Evolutionary conservation across 2,329 filamentous ascomycete genomes (phyloP), one percentile per base, ranked within the genome.

Genomic region (Pyrenophora teres): DNA sequence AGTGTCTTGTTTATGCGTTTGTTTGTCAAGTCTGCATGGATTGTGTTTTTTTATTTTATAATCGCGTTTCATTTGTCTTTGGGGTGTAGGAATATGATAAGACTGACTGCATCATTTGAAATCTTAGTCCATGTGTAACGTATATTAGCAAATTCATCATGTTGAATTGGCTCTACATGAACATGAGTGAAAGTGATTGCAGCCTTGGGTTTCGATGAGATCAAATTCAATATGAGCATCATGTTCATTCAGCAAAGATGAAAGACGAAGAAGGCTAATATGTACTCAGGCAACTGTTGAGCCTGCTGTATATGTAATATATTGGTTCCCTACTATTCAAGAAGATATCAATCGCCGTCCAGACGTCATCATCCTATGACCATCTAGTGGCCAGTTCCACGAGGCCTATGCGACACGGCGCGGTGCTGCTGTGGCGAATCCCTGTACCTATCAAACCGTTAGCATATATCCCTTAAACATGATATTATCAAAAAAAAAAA

Each of bases 71-170:
- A 21, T 21, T 25, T 25, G 23, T 25, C 23, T 25, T 3, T 31
- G 37, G 50, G n/a, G 18, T 60, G 52, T 61, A 59, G 56, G 55
- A 57, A 50, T 54, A 56, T 47, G 48, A 39, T 57, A 46, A 46
- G 31, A 46, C 23, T 30, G 16, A 32, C 40, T 21, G 19, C 2
- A 21, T 21, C 15, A 15, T 50, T 30, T 33, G 33, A 33, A 30
- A 15, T 25, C 40, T 25, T 48, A 38, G 44, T 43, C 40, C 7
- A 35, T 35, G 40, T 56, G 46, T 61, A 57, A 52, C 60, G 51
- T 52, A 59, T n/a, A 53, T 51, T 36, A 18, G n/a, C 33, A 36
- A 15, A 36, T 36, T 36, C 9, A 30, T 9, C 8, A 13, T 30
- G 27, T 30, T 12, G 27, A 30, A 3, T 8, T 30, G 25, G 6